phyloP scores from a whole-genome alignment of 2,329 filamentous ascomycete species.

The Colletotrichum sp. region DNA sequence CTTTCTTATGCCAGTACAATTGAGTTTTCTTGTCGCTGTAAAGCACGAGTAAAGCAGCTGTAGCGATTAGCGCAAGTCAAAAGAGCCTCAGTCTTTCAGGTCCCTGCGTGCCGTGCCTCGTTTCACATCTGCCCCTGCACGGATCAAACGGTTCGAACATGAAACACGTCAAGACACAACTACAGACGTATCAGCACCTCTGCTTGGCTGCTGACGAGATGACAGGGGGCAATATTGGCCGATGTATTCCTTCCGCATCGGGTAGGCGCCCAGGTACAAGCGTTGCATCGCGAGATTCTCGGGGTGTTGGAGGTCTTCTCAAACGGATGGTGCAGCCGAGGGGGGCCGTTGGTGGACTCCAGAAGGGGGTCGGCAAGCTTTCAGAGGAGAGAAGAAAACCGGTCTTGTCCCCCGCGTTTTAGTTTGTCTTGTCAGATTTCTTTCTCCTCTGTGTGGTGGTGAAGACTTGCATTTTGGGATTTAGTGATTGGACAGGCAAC shows the following conservation, averaged over 20 bases:
- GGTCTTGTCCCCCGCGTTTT: neutral
- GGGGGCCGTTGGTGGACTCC: neutral
- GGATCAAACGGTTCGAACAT: neutral
- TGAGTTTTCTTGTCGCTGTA: neutral
- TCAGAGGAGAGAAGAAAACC: neutral
- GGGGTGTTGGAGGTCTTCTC: neutral
- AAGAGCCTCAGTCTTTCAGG: neutral
- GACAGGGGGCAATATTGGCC: neutral
- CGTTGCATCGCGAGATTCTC: neutral
- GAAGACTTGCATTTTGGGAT: neutral
- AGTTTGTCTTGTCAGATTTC: neutral
- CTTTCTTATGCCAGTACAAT: neutral
- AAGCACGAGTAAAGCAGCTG: neutral
- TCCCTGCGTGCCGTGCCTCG: neutral
- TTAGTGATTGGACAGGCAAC: neutral
- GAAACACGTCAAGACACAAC: constrained; percentile 10
- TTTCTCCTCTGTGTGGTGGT: too few relatives aligned
- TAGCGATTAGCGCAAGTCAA: neutral
- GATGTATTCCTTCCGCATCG: neutral
- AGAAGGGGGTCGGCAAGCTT: neutral
- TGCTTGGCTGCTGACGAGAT: neutral
- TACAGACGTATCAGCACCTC: constrained; percentile 11
- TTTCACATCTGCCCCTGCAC: neutral
- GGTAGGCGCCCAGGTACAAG: neutral
- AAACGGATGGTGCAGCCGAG: neutral